phyloP scores from a whole-genome alignment of 768 basidiomycete genomes.

The Lanmaoa pseudosensibilis region DNA sequence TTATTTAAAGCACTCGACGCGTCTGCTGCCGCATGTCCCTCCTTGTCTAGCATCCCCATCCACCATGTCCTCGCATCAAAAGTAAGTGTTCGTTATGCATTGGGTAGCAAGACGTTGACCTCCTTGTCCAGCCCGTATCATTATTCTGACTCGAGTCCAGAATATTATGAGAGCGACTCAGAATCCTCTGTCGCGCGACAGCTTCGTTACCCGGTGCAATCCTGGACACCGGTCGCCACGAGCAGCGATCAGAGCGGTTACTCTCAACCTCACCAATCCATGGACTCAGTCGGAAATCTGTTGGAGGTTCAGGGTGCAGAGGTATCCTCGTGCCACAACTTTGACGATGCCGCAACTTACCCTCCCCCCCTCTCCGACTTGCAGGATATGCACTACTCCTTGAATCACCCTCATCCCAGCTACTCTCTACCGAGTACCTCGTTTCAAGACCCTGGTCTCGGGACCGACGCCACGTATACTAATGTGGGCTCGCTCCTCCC shows the following conservation, averaged over 20 bases:
- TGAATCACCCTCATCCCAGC: neutral
- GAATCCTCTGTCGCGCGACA: constrained; percentile 3
- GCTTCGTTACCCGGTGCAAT: neutral
- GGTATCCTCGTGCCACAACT: constrained; percentile 13
- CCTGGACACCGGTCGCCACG: constrained; percentile 5
- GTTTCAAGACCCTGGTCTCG: neutral
- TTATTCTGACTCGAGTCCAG: neutral
- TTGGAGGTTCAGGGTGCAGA: constrained; percentile 1
- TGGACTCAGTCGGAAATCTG: neutral
- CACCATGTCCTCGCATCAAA: constrained; percentile 22
- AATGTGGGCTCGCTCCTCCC: constrained; percentile 3
- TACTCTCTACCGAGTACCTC: neutral
- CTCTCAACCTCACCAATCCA: constrained; percentile 4
- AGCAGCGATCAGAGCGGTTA: neutral
- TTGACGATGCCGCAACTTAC: neutral
- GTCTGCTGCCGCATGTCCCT: constrained; percentile 5
- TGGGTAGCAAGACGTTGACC: constrained; percentile 1
- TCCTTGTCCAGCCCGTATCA: constrained; percentile 4
- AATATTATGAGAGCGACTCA: constrained; percentile 6
- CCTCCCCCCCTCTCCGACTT: neutral
- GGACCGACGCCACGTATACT: constrained; percentile 1
- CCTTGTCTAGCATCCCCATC: constrained; percentile 1
- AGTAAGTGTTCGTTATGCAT: constrained; percentile 12
- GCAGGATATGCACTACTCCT: constrained; percentile 7
- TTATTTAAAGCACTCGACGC: constrained; percentile 26